These are phyloP conservation scores for Mollisiaceae sp. DNA, from an alignment of 2,329 filamentous ascomycete genomes.

Conservation along the genomic window DNA sequence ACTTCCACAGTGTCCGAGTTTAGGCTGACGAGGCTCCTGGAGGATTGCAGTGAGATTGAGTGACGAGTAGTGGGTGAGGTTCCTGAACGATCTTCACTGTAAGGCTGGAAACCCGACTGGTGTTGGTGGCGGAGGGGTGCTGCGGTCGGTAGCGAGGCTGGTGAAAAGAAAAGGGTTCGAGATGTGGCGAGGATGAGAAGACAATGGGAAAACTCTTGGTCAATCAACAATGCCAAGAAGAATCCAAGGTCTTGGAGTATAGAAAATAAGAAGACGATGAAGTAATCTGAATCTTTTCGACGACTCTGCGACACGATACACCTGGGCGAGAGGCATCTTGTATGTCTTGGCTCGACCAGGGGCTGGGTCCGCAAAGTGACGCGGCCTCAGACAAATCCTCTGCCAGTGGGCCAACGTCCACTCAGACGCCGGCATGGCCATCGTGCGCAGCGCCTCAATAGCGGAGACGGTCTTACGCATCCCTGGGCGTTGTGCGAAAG, in stretches of 20 bases:
- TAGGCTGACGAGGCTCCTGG: neutral
- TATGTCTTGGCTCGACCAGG: constrained; percentile 24
- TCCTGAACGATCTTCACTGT: constrained; percentile 15
- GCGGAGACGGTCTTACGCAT: constrained; percentile 10
- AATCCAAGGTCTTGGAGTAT: constrained; percentile 11
- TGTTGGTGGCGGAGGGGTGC: constrained; percentile 13
- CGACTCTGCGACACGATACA: constrained; percentile 4
- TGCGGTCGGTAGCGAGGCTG: constrained; percentile 2
- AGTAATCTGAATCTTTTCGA: constrained; percentile 16
- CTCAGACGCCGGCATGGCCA: neutral
- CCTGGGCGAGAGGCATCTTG: constrained; percentile 18
- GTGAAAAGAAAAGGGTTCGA: constrained; percentile 1
- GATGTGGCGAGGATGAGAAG: neutral
- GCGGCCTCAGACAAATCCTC: constrained; percentile 20
- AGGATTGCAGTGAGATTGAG: constrained; percentile 10
- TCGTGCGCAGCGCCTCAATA: neutral
- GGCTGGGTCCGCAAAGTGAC: constrained; percentile 22
- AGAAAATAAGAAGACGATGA: constrained; percentile 6
- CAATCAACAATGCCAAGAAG: constrained; percentile 17
- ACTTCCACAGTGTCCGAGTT: neutral
- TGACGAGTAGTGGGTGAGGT: neutral
- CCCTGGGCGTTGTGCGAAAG: neutral
- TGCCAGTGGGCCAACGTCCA: neutral
- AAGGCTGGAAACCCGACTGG: constrained; percentile 6
- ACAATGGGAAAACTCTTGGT: constrained; percentile 8